Percentiles rank a stretch among this genome's conserved stretches.
Evolutionary conservation across 352 stramenopile genomes (phyloP).

Genomic region (Peronospora destructor): DNA sequence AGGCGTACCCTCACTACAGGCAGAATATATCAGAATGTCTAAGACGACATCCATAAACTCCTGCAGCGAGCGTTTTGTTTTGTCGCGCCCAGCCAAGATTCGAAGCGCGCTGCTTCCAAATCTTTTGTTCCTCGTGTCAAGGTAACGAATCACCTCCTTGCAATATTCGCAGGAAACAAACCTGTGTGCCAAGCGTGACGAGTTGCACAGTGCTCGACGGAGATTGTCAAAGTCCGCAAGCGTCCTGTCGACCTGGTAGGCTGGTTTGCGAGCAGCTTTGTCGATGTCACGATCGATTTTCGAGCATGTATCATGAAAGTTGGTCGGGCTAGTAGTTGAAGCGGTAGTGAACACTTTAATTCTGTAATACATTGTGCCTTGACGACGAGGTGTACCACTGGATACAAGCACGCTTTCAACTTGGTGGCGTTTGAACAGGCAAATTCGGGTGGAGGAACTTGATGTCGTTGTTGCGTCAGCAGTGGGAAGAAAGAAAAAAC

Average conservation of each 20-base stretch:
- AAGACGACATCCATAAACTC: constrained; percentile 25
- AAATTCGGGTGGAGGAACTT: constrained; percentile 1
- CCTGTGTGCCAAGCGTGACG: constrained; percentile 23
- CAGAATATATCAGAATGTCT: constrained; percentile 16
- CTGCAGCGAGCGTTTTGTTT: constrained; percentile 17
- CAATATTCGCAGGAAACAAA: constrained; percentile 28
- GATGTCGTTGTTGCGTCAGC: constrained; percentile 1
- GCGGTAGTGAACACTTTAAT: constrained; percentile 14
- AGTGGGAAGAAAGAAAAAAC: not conserved
- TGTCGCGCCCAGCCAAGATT: constrained; percentile 12
- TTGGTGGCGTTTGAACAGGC: constrained; percentile 16
- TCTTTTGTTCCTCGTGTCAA: constrained; percentile 12
- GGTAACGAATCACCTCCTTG: constrained; percentile 29
- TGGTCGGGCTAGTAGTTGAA: not conserved
- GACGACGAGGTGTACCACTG: constrained; percentile 8
- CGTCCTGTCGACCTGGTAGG: constrained; percentile 18
- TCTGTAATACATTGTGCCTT: constrained; percentile 15
- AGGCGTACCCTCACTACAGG: constrained; percentile 11
- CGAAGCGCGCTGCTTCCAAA: constrained; percentile 14
- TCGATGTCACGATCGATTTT: constrained; percentile 3
- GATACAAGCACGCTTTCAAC: constrained; percentile 17
- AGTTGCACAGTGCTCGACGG: constrained; percentile 18
- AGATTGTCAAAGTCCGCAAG: constrained; percentile 23
- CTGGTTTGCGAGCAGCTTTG: constrained; percentile 1
- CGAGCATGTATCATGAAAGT: not conserved